Evolutionary conservation across 768 basidiomycete genomes (phyloP), one percentile per base, ranked within the genome.

Genomic region (Termitomyces heimii): DNA sequence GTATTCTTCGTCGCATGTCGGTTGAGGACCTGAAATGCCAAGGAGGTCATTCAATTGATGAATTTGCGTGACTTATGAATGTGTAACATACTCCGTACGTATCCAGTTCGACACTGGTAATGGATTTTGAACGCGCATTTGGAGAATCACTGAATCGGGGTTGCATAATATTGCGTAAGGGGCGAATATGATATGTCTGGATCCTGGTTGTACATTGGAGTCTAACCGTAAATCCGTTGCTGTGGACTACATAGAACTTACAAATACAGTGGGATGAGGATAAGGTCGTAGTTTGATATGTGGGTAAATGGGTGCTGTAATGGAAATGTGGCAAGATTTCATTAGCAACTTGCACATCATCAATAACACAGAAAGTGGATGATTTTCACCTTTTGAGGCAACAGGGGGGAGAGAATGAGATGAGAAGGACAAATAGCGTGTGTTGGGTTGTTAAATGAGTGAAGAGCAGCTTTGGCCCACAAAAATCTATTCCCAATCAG

Each of bases 91-190:
- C 92, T 12, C 90, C 91, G 67, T 82, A 77, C 0, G 92, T 93
- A 60, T 92, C 86, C 49, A 84, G 71, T 31, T 88, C 86, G 3
- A 86, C 88, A n/a, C 82, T 79, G 0, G 89, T 90, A 57, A 93
- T 86, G 5, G 86, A 84, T 74, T 87, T 91, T 61, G 87, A 89
- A 55, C 88, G 85, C 0, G 91, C 91, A 69, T 94, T 88, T 24
- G 82, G 85, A 7, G 84, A 85, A 61, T 85, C 82, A 24, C 75
- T 71, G 65, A 84, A 82, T 45, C 70, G 72, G 9, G 72, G 66
- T 49, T 72, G 65, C 70, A 75, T 74, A 49, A 16, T 53, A 62
- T 52, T 7, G 26, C 22, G 35, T n/a, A 24, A 2, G 18, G 26
- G 37, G 22, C 18, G 3, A n/a, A 13, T 39, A n/a, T 14, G 43